Evolutionary conservation across 2,329 filamentous ascomycete genomes (phyloP), one percentile per base, ranked within the genome.

Genomic region (Neonectria ditissima): DNA sequence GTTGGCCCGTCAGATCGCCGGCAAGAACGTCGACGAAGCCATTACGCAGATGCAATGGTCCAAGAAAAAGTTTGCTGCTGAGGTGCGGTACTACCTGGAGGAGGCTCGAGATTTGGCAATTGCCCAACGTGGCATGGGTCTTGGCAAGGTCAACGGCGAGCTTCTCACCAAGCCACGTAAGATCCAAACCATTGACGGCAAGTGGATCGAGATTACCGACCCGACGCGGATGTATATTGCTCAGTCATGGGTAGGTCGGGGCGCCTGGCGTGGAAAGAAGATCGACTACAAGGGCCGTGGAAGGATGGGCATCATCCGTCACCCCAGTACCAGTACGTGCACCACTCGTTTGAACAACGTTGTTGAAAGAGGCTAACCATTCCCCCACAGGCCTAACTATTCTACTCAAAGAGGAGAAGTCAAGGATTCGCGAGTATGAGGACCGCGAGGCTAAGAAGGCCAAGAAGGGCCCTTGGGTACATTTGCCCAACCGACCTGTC

Each of bases 11-110:
- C 96, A 98, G 81, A 96, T 99, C 75, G 86, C 89, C 2, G 96
- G 96, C 69, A 98, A 97, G 86, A 90, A 91, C n/a, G 84, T 99
- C 65, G 93, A 97, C 62, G 94, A 99, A 37, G 96, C 96, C 14
- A 92, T 98, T 69, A 81, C 92, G 58, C 96, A 99, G 84, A 97
- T 99, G 93, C 88, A 91, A 59, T 98, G 95, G 82, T 95, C 91
- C 78, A 93, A 93, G 84, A 99, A 99, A 87, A 95, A 94, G 82
- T 92, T 91, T 67, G 92, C 95, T 7, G 84, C 87, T 69, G 93
- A 97, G 74, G 88, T 98, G 28, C 83, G 87, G 70, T 90, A 89
- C 75, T 92, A 96, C 75, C 83, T 99, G 18, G 88, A 96, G 75
- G 86, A 92, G 73, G 94, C 95, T 1, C 88, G 91, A 62, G 92